Conservation (phyloP, 2,329 filamentous ascomycete species). For the Escovopsis sp. region DNA sequence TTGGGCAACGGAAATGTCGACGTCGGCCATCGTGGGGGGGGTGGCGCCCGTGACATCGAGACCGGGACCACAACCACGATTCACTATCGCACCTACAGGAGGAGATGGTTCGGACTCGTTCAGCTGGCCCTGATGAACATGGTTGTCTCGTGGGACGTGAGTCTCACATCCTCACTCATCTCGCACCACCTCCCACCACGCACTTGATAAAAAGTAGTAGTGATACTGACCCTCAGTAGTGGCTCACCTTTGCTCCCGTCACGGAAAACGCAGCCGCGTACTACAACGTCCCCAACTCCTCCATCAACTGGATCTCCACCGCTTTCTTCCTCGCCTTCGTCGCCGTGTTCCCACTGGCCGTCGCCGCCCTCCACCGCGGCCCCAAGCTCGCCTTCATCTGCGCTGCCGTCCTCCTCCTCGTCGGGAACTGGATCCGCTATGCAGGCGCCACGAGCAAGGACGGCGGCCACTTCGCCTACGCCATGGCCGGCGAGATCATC, state of each 20-base stretch:
- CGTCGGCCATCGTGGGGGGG: slow-evolving; percentile 3
- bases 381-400: slow-evolving; percentile 64
- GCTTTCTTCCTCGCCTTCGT: slow-evolving; percentile 78
- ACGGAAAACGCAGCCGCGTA: slow-evolving; percentile 59
- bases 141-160: slow-evolving; percentile 87
- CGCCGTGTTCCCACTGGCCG: slow-evolving; percentile 52
- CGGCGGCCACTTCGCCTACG: slow-evolving; percentile 54
- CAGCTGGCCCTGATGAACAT: slow-evolving; percentile 83
- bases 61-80: slow-evolving; percentile 13
- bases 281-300: slow-evolving; percentile 58
- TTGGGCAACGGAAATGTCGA: slow-evolving; percentile 8
- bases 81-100: slow-evolving; percentile 51
- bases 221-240: slow-evolving; percentile 28
- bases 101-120: slow-evolving; percentile 74
- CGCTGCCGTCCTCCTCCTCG: slow-evolving; percentile 56
- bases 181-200: neutral
- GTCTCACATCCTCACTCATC: slow-evolving; percentile 21
- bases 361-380: slow-evolving; percentile 67
- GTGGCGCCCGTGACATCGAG: slow-evolving; percentile 4
- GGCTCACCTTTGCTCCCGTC: slow-evolving; percentile 83
- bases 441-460: slow-evolving; percentile 43
- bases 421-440: slow-evolving; percentile 87
- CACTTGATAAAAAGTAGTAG: neutral
- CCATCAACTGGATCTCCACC: slow-evolving; percentile 88
- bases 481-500: slow-evolving; percentile 85